A percentile compares a stretch with the other conserved stretches of the same genome.
Evolutionary conservation across 768 basidiomycete species (phyloP).

Genomic region (Galerina marginata): DNA sequence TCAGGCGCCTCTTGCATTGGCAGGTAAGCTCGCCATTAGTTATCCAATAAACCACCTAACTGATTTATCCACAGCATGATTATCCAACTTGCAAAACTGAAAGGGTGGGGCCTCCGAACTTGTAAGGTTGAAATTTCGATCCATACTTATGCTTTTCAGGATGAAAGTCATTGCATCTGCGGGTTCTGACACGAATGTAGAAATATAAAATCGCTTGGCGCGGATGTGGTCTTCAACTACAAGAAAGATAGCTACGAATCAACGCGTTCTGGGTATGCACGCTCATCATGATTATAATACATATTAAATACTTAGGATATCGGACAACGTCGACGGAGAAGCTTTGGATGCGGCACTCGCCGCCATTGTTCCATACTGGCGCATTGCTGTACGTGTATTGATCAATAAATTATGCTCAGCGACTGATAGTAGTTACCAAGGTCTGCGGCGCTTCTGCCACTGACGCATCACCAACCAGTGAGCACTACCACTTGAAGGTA

Average conservation of each 20-base stretch:
- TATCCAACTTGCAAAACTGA: constrained; percentile 54
- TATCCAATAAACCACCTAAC: not conserved
- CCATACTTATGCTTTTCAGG: not conserved
- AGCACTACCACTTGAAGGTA: constrained; percentile 9
- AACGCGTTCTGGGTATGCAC: constrained; percentile 37
- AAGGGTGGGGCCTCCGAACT: constrained; percentile 30
- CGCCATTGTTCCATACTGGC: constrained; percentile 17
- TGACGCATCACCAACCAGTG: not conserved
- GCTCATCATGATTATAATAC: not conserved
- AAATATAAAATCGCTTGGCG: constrained; percentile 58
- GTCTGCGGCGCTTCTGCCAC: constrained; percentile 1
- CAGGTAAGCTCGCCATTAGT: constrained; percentile 1
- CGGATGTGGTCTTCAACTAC: constrained; percentile 76
- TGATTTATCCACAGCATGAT: constrained; percentile 39
- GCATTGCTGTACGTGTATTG: constrained; percentile 44
- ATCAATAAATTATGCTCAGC: constrained; percentile 31
- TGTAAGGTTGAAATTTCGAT: not conserved
- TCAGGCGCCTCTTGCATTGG: constrained; percentile 38
- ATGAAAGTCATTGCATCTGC: constrained; percentile 73
- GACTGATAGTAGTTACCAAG: not conserved
- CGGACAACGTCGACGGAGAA: constrained; percentile 68
- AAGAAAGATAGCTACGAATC: constrained; percentile 57
- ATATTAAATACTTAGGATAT: constrained; percentile 39
- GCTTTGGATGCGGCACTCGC: constrained; percentile 60
- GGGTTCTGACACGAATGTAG: constrained; percentile 74